Base-by-base conservation (phyloP, 2,329 filamentous ascomycete genomes). In the Tricladium varicosporioides region DNA sequence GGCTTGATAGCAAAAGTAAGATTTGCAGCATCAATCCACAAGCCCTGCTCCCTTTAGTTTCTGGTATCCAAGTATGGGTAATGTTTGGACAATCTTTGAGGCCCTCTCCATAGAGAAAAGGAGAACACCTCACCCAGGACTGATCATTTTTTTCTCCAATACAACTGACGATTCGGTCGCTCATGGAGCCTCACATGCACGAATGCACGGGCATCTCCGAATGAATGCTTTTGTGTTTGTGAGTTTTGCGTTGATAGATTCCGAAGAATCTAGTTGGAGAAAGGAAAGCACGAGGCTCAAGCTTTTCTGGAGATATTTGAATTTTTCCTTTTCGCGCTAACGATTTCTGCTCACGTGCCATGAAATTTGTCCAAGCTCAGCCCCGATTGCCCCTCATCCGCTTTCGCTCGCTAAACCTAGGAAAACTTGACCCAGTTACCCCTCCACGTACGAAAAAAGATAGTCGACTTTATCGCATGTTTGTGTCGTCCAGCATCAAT, bases 41-140 rank as follows among this genome's bases (percentile, higher is more conserved):
- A 27, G 3, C 22, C 7, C 22, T 27, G 22, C 22, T 27, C 7
- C 22, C 22, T 27, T 7, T n/a, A n/a, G n/a, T n/a, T 27, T 27
- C 22, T 27, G 7, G 22, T 7, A 27, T 27, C 7, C 22, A 27
- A 27, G 7, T 27, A 27, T 51, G 4, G 44, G 49, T 22, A 19
- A 54, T 45, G 63, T 70, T 57, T 58, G 63, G 64, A 61, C 60
- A 67, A 69, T 70, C 68, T 67, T 65, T 70, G 68, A 65, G 66
- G 64, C 64, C 61, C 60, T 63, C 51, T 60, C 60, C 63, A 70
- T 65, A 36, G 60, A 40, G 53, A 22, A 60, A 61, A 60, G 51
- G 57, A 60, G 54, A 67, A 64, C 65, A 63, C 65, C 58, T 63
- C 64, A 70, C 68, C 68, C 68, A 70, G 65, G 67, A 69, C 63